Percentiles rank a stretch among this genome's conserved stretches.
Evolutionary conservation across 352 stramenopile species (phyloP).

Genomic region (Phytophthora hibernalis): DNA sequence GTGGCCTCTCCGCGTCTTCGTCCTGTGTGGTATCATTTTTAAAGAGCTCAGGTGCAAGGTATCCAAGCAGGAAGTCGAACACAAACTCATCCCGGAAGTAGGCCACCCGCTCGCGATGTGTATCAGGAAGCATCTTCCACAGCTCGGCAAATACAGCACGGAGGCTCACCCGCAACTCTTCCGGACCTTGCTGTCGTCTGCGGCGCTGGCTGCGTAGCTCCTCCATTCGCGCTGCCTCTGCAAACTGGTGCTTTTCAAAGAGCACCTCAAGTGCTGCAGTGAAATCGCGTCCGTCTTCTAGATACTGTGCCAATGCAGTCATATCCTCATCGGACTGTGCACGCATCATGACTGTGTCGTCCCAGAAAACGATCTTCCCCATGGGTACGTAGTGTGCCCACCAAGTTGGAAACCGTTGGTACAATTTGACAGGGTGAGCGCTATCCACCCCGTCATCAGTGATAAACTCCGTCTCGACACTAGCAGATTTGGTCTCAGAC

Average conservation of each 20-base stretch:
- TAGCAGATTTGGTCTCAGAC: slow-evolving; percentile 31
- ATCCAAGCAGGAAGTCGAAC: slow-evolving; percentile 58
- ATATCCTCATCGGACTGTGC: slow-evolving; percentile 63
- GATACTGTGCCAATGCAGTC: slow-evolving; percentile 44
- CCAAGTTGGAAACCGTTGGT: slow-evolving; percentile 57
- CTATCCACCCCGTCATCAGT: slow-evolving; percentile 39
- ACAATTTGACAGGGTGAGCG: slow-evolving; percentile 49
- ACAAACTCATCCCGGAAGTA: slow-evolving; percentile 76
- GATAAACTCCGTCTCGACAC: slow-evolving; percentile 58
- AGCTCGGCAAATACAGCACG: slow-evolving; percentile 56
- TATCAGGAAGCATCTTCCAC: slow-evolving; percentile 62
- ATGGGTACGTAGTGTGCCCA: slow-evolving; percentile 70
- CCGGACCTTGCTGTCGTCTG: slow-evolving; percentile 42
- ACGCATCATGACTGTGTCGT: slow-evolving; percentile 66
- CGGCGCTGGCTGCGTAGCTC: slow-evolving; percentile 66
- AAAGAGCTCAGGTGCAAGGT: slow-evolving; percentile 49
- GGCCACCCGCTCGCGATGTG: slow-evolving; percentile 52
- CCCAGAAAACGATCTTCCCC: slow-evolving; percentile 73
- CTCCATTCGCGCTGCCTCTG: slow-evolving; percentile 75
- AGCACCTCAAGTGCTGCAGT: slow-evolving; percentile 63
- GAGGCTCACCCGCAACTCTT: slow-evolving; percentile 56
- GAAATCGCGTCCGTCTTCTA: slow-evolving; percentile 56
- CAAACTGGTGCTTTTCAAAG: slow-evolving; percentile 83
- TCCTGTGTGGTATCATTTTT: slow-evolving; percentile 12
- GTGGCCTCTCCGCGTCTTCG: slow-evolving; percentile 25